phyloP scores from a whole-genome alignment of 31 red algal species.

The Asparagopsis taxiformis region DNA sequence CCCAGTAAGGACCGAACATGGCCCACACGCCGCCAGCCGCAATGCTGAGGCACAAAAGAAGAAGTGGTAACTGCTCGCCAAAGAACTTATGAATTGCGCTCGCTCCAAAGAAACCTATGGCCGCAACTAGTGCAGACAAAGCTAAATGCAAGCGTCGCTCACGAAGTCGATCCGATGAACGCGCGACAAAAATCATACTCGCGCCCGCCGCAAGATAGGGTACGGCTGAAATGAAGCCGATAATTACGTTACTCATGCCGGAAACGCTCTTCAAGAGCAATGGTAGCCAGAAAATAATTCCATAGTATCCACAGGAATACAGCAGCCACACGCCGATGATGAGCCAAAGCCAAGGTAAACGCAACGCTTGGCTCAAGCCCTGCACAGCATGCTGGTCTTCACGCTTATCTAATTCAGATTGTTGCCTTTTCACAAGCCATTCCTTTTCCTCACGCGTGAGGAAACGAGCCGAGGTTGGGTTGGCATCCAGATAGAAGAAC shows the following conservation, averaged over 20 bases:
- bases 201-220: slow-evolving; percentile 48
- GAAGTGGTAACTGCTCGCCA: slow-evolving; percentile 37
- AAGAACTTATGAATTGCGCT: slow-evolving; percentile 46
- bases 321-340: slow-evolving; percentile 67
- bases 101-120: slow-evolving; percentile 57
- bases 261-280: slow-evolving; percentile 54
- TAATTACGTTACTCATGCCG: slow-evolving; percentile 40
- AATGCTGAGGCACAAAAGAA: slow-evolving; percentile 41
- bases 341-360: slow-evolving; percentile 61
- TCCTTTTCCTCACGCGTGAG: slow-evolving; percentile 48
- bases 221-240: slow-evolving; percentile 59
- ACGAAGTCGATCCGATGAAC: slow-evolving; percentile 54
- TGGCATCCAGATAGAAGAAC: slow-evolving; percentile 47
- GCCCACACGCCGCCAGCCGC: slow-evolving; percentile 66
- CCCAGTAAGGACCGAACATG: slow-evolving; percentile 75
- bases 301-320: slow-evolving; percentile 69
- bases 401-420: slow-evolving; percentile 32
- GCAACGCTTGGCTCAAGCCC: slow-evolving; percentile 39
- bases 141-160: slow-evolving; percentile 65
- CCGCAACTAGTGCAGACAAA: slow-evolving; percentile 38
- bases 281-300: slow-evolving; percentile 75
- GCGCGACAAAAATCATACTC: slow-evolving; percentile 56
- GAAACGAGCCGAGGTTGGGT: slow-evolving; percentile 46
- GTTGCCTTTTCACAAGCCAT: slow-evolving; percentile 54
- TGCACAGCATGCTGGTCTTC: slow-evolving; percentile 28